These are phyloP conservation scores for Emydomyces testavorans DNA, from an alignment of 2,329 filamentous ascomycete genomes.

Conservation along the genomic window DNA sequence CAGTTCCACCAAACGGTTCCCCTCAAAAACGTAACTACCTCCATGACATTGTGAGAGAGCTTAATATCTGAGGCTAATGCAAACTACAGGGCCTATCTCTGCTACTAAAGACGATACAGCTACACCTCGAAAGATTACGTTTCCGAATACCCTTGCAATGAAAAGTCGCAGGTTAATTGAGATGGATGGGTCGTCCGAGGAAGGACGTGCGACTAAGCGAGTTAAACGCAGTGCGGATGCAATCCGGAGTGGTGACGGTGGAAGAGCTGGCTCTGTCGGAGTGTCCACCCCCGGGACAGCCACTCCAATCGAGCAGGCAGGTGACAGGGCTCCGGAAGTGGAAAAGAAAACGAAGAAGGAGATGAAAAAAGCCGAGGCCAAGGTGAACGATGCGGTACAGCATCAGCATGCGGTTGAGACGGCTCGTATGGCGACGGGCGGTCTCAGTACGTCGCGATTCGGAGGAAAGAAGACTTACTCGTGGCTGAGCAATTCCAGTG, in stretches of 20 bases:
- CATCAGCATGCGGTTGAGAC: constrained; percentile 77
- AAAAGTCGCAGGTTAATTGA: constrained; percentile 52
- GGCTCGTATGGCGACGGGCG: constrained; percentile 62
- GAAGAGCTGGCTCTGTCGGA: constrained; percentile 46
- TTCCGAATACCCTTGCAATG: constrained; percentile 28
- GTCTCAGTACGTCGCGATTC: constrained; percentile 43
- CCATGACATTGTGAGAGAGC: neutral
- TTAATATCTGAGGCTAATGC: neutral
- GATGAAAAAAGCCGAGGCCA: constrained; percentile 60
- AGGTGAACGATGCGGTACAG: constrained; percentile 63
- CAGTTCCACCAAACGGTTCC: constrained; percentile 12
- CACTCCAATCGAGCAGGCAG: constrained; percentile 27
- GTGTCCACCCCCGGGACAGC: constrained; percentile 51
- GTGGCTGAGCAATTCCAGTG: constrained; percentile 33
- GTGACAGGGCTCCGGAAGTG: constrained; percentile 46
- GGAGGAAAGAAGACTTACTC: constrained; percentile 38
- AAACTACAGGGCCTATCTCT: neutral
- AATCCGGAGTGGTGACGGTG: constrained; percentile 40
- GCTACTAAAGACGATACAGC: constrained; percentile 1
- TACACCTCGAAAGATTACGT: constrained; percentile 30
- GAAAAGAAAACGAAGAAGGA: constrained; percentile 78
- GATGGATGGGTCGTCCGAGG: constrained; percentile 60
- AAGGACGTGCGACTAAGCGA: constrained; percentile 57
- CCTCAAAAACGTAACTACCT: constrained; percentile 31
- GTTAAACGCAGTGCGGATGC: constrained; percentile 49